phyloP scores from a whole-genome alignment of 331 rosid species.

The Phaseolus coccineus region DNA sequence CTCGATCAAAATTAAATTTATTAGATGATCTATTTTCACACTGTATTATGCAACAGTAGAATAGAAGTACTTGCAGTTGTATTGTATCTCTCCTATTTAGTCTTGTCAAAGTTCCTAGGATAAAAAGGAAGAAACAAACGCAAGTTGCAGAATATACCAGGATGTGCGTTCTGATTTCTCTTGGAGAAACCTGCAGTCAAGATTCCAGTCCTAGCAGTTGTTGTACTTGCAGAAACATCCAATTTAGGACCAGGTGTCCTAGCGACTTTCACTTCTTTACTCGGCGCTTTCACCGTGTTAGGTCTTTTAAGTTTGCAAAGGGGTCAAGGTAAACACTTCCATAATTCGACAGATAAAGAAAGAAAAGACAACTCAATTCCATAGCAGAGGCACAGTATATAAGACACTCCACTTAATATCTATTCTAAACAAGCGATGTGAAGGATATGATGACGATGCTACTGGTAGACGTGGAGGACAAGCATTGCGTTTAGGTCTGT shows the following conservation, averaged over 20 bases:
- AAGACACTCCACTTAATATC: constrained; percentile 16
- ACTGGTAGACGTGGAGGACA: constrained; percentile 70
- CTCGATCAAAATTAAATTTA: constrained; percentile 4
- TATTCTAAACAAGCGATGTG: constrained; percentile 33
- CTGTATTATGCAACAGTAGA: neutral
- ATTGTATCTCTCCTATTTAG: constrained; percentile 19
- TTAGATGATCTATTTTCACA: constrained; percentile 25
- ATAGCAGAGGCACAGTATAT: neutral
- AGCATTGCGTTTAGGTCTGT: constrained; percentile 70
- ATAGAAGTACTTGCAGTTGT: neutral
- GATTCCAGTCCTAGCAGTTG: constrained; percentile 53
- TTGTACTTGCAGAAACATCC: constrained; percentile 43
- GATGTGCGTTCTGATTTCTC: constrained; percentile 59
- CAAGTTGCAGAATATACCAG: constrained; percentile 53
- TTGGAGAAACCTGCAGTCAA: constrained; percentile 52
- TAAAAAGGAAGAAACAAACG: neutral
- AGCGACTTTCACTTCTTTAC: constrained; percentile 57
- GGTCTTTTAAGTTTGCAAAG: constrained; percentile 67
- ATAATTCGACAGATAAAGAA: constrained; percentile 38
- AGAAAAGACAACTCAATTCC: constrained; percentile 17
- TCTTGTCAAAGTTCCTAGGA: constrained; percentile 28
- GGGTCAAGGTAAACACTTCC: constrained; percentile 62
- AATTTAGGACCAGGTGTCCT: constrained; percentile 61
- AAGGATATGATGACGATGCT: constrained; percentile 91
- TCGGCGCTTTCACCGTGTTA: constrained; percentile 51